phyloP scores from a whole-genome alignment of 2,329 filamentous ascomycete species.

The Chaetomiaceae sp. region DNA sequence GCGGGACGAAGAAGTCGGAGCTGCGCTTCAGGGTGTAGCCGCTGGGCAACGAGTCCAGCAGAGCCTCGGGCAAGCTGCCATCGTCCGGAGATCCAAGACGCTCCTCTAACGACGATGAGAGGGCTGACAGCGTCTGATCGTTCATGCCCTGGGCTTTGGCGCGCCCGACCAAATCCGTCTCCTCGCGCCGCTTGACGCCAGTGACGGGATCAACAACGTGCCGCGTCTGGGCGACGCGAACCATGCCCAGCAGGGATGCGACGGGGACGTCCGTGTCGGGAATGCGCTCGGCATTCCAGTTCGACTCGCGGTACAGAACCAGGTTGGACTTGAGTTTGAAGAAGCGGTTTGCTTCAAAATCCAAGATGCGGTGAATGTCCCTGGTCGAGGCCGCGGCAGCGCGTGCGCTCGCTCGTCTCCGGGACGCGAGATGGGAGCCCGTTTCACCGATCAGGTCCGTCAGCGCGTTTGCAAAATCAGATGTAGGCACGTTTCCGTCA shows the following conservation, averaged over 20 bases:
- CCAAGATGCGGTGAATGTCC: conserved; percentile 7
- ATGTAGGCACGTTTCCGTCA: conserved; percentile 26
- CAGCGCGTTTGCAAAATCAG: conserved; percentile 22
- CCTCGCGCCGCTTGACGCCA: conserved; percentile 24
- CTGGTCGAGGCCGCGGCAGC: neutral
- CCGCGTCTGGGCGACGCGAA: conserved; percentile 26
- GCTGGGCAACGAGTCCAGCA: neutral
- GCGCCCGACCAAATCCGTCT: conserved; percentile 26
- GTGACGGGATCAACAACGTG: conserved; percentile 18
- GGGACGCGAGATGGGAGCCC: neutral
- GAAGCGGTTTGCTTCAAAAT: conserved; percentile 20
- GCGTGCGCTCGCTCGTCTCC: neutral
- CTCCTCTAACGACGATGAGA: neutral
- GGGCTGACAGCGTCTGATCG: conserved; percentile 5
- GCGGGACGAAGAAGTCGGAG: neutral
- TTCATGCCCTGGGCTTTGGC: neutral
- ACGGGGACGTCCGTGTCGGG: conserved; percentile 29
- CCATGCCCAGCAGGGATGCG: conserved; percentile 22
- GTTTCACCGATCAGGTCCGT: too few species aligned
- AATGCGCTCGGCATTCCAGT: conserved; percentile 33
- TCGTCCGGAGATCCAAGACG: too few species aligned
- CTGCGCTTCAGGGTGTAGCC: too few species aligned
- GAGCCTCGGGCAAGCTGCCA: neutral
- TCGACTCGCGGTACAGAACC: conserved; percentile 26
- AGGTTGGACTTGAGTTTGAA: conserved; percentile 33